These are phyloP conservation scores for Amorphotheca resinae DNA, from an alignment of 495 filamentous ascomycete genomes.

Conservation along the genomic window DNA sequence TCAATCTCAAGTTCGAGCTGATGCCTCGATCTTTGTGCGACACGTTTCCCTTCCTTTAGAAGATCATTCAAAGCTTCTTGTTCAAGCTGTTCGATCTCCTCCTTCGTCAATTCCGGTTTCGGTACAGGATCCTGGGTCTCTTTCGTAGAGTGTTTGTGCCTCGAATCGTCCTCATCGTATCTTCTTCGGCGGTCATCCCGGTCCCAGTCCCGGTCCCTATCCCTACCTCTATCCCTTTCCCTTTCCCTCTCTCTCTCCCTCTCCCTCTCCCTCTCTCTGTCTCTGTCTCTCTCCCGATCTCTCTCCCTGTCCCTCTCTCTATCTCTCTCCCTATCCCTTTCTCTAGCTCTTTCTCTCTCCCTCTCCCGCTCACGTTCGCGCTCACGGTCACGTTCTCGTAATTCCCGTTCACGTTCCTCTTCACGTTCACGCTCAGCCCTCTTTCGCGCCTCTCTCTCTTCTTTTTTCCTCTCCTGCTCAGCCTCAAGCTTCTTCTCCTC, in stretches of 20 bases:
- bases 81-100: slow-evolving; percentile 40
- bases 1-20: slow-evolving; percentile 39
- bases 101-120: slow-evolving; percentile 37
- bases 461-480: slow-evolving; percentile 42
- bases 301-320: slow-evolving; percentile 24
- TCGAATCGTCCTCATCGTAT: slow-evolving; percentile 2
- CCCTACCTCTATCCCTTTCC: slow-evolving; percentile 10
- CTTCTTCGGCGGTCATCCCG: not conserved
- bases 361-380: slow-evolving; percentile 13
- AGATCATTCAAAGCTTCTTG: slow-evolving; percentile 41
- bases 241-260: slow-evolving; percentile 3
- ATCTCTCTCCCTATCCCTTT: slow-evolving; percentile 22
- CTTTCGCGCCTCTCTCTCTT: slow-evolving; percentile 26
- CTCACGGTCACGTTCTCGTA: slow-evolving; percentile 22
- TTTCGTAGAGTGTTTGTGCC: slow-evolving; percentile 2
- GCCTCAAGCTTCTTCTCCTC: slow-evolving; percentile 32
- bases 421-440: slow-evolving; percentile 19
- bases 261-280: slow-evolving; percentile 10
- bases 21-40: slow-evolving; percentile 27
- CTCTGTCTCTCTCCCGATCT: slow-evolving; percentile 21
- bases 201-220: slow-evolving; percentile 22
- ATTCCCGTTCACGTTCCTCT: slow-evolving; percentile 22
- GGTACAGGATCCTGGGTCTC: slow-evolving; percentile 16
- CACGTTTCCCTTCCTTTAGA: slow-evolving; percentile 38
- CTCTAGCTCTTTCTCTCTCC: slow-evolving; percentile 22